Base-by-base conservation (phyloP, 2,329 filamentous ascomycete species). In the Amesomyces nigricolor region DNA sequence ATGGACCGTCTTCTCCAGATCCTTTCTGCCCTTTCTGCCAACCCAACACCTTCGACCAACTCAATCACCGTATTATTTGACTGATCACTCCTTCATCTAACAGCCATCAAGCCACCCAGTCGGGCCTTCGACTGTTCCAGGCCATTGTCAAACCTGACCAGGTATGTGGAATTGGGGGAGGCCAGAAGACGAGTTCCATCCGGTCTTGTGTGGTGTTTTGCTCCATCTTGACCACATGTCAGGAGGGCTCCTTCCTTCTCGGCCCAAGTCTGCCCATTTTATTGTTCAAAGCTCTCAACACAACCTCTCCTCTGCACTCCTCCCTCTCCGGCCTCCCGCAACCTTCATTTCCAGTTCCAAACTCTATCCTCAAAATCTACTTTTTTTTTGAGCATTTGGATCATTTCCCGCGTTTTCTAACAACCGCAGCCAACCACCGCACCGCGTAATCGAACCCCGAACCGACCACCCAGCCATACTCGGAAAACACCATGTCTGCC, bases 401-500 rank as follows among this genome's bases (percentile, higher is more conserved):
- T 45, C 62, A 59, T 45, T 60, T 58, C 54, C 53, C 62, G 54
- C 57, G 37, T 57, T 53, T 7, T 35, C 32, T 35, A 35, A 35
- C 11, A 35, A 50, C 53, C 51, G 55, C 29, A 52, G 35, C 44
- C 38, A 47, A 32, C 38, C 37, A 35, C 22, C 54, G 37, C 48
- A 30, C 22, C 54, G 37, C 48, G 32, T 50, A 51, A 37, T 46
- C 42, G 32, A 38, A 40, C 44, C 9, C 30, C 42, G 2, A 42
- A 51, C 26, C 5, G 29, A 17, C 53, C 5, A 39, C 26, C 26
- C 38, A 35, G 51, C 30, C 47, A 47, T 22, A 29, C 38, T n/a
- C 5, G 37, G 29, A 3, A 53, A 52, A 59, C 63, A 67, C 58
- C 56, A 78, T 77, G 75, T 74, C 74, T 64, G 65, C 62, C n/a